phyloP scores from a whole-genome alignment of 1,284 basidiomycete species.

The Cutaneotrichosporon sp. region DNA sequence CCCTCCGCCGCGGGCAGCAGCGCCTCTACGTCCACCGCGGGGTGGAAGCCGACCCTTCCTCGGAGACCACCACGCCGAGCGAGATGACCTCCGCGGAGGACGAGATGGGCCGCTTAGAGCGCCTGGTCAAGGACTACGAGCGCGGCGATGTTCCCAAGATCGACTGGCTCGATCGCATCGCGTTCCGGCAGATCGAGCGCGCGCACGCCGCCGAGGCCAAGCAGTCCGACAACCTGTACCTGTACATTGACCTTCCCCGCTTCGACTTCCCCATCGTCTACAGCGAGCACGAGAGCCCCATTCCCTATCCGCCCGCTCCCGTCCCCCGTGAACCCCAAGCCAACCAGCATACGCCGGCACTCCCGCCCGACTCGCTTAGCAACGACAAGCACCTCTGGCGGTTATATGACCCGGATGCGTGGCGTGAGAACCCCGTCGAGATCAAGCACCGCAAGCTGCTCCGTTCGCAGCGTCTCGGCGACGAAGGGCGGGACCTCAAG shows the following conservation, averaged over 20 bases:
- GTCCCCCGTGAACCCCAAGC: constrained; percentile 35
- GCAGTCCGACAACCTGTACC: constrained; percentile 84
- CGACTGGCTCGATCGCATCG: constrained; percentile 93
- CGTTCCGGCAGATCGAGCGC: constrained; percentile 90
- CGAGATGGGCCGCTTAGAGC: constrained; percentile 92
- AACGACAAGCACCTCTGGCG: constrained; percentile 76
- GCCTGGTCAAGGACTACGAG: constrained; percentile 96
- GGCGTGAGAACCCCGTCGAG: constrained; percentile 89
- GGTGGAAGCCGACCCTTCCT: constrained; percentile 78
- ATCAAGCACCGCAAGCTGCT: constrained; percentile 94
- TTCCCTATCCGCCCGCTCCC: constrained; percentile 49
- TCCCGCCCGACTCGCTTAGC: constrained; percentile 57
- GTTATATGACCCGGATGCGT: constrained; percentile 87
- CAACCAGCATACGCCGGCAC: constrained; percentile 37
- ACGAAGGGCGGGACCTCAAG: constrained; percentile 92
- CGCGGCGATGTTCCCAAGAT: constrained; percentile 89
- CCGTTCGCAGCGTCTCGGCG: constrained; percentile 90
- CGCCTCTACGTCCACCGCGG: constrained; percentile 80
- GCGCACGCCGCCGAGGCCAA: constrained; percentile 84
- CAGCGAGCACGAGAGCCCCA: constrained; percentile 65
- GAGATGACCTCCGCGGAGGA: constrained; percentile 68
- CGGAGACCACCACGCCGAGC: constrained; percentile 80
- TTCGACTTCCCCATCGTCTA: constrained; percentile 99
- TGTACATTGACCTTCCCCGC: constrained; percentile 94
- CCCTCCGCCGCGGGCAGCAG: constrained; percentile 87